These are phyloP conservation scores for Yarrowia bubula DNA, from an alignment of 805 yeast species.

Conservation along the genomic window DNA sequence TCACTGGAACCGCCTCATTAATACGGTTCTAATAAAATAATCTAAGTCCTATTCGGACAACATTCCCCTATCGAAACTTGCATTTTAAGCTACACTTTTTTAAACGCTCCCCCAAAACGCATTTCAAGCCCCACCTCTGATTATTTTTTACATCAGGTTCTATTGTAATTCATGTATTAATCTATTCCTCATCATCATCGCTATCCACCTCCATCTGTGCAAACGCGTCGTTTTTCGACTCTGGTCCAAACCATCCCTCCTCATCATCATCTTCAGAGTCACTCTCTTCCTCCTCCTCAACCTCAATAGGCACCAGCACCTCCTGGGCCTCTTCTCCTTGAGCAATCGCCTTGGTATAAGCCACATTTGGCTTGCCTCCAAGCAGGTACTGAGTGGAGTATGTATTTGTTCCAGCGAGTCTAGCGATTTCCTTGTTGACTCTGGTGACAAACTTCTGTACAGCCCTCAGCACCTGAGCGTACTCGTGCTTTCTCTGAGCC, in stretches of 20 bases:
- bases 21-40: no score
- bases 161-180: background rate
- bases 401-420: conserved; percentile 36
- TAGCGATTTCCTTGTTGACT: conserved; percentile 63
- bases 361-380: background rate
- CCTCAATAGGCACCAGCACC: conserved; percentile 36
- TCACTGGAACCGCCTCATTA: no score
- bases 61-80: no score
- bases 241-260: conserved; percentile 41
- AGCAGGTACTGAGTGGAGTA: conserved; percentile 32
- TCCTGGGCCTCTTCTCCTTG: conserved; percentile 31
- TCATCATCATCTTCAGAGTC: conserved; percentile 42
- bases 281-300: conserved; percentile 37
- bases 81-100: no score
- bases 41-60: no score
- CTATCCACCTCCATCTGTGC: background rate
- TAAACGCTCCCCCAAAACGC: no score
- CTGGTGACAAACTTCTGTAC: conserved; percentile 73
- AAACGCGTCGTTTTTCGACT: conserved; percentile 31
- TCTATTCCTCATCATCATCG: conserved; percentile 6
- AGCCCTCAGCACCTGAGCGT: conserved; percentile 62
- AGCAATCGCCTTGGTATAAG: background rate
- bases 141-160: no score
- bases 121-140: no score
- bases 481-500: conserved; percentile 57